Conservation (phyloP, 495 filamentous ascomycete species). For the Penicillium simplicissimum region DNA sequence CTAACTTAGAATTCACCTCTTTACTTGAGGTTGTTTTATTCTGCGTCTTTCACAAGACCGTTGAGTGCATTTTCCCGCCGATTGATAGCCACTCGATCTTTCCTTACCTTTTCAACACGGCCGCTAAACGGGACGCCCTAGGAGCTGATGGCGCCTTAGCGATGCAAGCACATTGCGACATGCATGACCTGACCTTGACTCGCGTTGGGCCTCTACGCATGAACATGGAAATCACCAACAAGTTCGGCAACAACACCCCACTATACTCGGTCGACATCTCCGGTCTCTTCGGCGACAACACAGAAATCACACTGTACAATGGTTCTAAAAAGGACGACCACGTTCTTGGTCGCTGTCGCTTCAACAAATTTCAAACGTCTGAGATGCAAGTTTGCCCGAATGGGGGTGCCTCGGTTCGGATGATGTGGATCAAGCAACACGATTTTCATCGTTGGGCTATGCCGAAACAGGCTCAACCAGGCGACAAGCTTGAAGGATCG, state of each 20-base stretch:
- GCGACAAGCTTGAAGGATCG: background rate
- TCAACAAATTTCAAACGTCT: background rate
- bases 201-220: background rate
- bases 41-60: too few species aligned
- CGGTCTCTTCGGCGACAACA: background rate
- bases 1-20: too few species aligned
- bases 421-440: background rate
- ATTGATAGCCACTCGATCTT: too few species aligned
- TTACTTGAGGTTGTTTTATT: too few species aligned
- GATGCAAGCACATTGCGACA: background rate
- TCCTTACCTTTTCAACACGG: too few species aligned
- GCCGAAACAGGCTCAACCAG: background rate
- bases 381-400: background rate
- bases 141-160: too few species aligned
- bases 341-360: background rate
- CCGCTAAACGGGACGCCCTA: too few species aligned
- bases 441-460: background rate
- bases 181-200: background rate
- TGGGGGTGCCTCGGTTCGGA: background rate
- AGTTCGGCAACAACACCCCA: background rate
- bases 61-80: too few species aligned
- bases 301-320: background rate
- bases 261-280: background rate
- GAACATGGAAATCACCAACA: background rate
- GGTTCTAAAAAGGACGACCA: background rate